These are phyloP conservation scores for Phylloporus sp. DNA, from an alignment of 768 basidiomycete genomes.

Conservation along the genomic window DNA sequence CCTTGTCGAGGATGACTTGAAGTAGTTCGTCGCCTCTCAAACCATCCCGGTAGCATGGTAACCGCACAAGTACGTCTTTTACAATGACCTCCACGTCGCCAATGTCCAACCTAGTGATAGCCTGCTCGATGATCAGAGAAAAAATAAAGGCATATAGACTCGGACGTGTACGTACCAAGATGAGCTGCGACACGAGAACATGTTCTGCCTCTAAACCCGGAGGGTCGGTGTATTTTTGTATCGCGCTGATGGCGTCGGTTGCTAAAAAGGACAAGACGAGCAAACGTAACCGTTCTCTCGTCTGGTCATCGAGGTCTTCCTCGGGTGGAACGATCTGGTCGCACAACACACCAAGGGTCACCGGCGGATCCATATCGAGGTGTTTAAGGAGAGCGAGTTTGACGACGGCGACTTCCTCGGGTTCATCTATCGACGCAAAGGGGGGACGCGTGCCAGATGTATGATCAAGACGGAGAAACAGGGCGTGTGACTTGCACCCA, in stretches of 20 bases:
- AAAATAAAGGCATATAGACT: neutral
- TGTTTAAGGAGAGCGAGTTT: constrained; percentile 56
- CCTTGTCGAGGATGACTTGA: constrained; percentile 36
- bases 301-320: constrained; percentile 47
- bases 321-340: constrained; percentile 57
- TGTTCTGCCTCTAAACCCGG: constrained; percentile 43
- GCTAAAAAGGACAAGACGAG: constrained; percentile 59
- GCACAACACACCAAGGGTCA: constrained; percentile 61
- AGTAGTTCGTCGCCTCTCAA: constrained; percentile 38
- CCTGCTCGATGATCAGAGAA: constrained; percentile 33
- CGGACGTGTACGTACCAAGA: constrained; percentile 39
- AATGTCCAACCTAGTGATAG: constrained; percentile 40
- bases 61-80: constrained; percentile 46
- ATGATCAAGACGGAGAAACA: constrained; percentile 18
- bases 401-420: constrained; percentile 57
- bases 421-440: constrained; percentile 48
- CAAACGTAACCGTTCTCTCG: constrained; percentile 51
- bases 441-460: constrained; percentile 10
- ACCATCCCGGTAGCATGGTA: constrained; percentile 40
- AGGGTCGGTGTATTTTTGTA: constrained; percentile 41
- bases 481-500: neutral
- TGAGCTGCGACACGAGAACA: constrained; percentile 42
- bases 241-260: constrained; percentile 43
- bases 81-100: constrained; percentile 44
- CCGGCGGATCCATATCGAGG: constrained; percentile 55